phyloP scores from a whole-genome alignment of 176 grass and related monocot genomes.

The Cymbopogon citratus region DNA sequence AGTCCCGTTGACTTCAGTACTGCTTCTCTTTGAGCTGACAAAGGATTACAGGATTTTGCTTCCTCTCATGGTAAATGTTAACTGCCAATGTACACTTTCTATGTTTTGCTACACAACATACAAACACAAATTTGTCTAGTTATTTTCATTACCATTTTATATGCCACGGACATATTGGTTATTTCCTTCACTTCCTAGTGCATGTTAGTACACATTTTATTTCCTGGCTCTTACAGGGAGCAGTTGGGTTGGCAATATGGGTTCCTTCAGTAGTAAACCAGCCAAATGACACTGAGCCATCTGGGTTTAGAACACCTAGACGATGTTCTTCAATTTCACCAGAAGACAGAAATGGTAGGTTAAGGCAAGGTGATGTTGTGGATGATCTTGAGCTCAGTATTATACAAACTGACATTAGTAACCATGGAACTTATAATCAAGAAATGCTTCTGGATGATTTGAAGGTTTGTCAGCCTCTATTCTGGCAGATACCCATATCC shows the following conservation, averaged over 20 bases:
- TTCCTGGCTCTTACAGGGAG: conserved; percentile 44
- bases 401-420: conserved; percentile 44
- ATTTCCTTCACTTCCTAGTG: neutral
- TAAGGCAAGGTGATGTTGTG: conserved; percentile 28
- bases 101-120: neutral
- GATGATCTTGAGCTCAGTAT: conserved; percentile 60
- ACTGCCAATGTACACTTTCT: neutral
- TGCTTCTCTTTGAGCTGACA: conserved; percentile 92
- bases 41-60: conserved; percentile 98
- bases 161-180: neutral
- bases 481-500: neutral
- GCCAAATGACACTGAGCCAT: conserved; percentile 39
- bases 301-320: conserved; percentile 45
- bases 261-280: conserved; percentile 95
- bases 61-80: conserved; percentile 81
- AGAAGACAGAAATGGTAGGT: conserved; percentile 48
- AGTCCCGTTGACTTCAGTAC: conserved; percentile 78
- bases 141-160: neutral
- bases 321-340: conserved; percentile 50
- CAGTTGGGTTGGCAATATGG: conserved; percentile 98
- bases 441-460: conserved; percentile 89
- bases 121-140: neutral
- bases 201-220: neutral
- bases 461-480: conserved; percentile 57
- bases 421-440: conserved; percentile 42